Percentiles rank a stretch among this genome's conserved stretches.
phyloP scores from a whole-genome alignment of 148 eudicot species.

The Rhododendron williamsianum region DNA sequence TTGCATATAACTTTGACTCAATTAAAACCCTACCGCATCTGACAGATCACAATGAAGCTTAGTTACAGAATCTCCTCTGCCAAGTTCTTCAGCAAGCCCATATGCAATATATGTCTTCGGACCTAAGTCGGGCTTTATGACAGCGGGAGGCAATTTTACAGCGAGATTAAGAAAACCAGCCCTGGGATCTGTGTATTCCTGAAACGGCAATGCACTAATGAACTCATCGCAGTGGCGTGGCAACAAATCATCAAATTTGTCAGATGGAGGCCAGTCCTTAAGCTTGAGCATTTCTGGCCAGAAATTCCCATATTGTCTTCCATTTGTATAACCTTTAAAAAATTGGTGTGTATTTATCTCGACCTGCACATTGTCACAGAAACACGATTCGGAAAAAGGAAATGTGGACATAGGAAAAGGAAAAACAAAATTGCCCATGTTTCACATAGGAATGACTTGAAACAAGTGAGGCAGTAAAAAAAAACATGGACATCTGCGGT shows the following conservation, averaged over 20 bases:
- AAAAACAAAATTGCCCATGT: background rate
- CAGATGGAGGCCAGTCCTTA: constrained; percentile 97
- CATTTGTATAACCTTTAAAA: constrained; percentile 67
- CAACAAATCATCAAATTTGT: constrained; percentile 73
- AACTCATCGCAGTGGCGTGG: constrained; percentile 90
- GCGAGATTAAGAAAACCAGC: constrained; percentile 77
- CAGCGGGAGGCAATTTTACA: constrained; percentile 52
- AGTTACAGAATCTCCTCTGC: constrained; percentile 94
- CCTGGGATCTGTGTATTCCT: constrained; percentile 80
- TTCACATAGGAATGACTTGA: background rate
- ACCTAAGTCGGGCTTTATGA: constrained; percentile 84
- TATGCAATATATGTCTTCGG: constrained; percentile 93
- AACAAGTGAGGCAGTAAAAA: background rate
- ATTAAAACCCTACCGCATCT: constrained; percentile 66
- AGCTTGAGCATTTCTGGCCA: constrained; percentile 98
- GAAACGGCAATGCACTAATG: constrained; percentile 69
- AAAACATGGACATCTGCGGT: background rate
- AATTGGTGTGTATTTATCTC: constrained; percentile 57
- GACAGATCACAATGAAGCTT: constrained; percentile 96
- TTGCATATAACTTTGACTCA: background rate
- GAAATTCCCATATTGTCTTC: constrained; percentile 58
- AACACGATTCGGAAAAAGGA: background rate
- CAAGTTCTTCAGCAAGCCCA: constrained; percentile 70
- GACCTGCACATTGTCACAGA: constrained; percentile 39
- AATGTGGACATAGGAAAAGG: background rate